phyloP scores from a whole-genome alignment of 1,139 yeast genomes.

The Saccharomyces hybrid region DNA sequence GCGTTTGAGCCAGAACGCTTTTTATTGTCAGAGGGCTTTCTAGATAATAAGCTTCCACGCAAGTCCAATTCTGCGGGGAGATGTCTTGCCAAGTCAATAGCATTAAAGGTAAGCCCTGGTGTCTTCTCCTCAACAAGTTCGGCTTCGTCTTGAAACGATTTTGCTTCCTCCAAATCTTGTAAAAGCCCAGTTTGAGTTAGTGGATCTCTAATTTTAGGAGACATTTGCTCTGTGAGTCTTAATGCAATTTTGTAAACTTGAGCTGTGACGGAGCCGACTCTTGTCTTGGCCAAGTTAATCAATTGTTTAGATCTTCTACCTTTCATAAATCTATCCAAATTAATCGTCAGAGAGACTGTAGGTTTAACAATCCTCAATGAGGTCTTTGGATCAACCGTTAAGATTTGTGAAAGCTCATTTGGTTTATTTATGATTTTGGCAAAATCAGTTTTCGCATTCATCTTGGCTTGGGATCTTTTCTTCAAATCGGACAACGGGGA shows the following conservation, averaged over 20 bases:
- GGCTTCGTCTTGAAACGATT: conserved; percentile 32
- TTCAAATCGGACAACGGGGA: conserved; percentile 55
- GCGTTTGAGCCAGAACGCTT: conserved; percentile 19
- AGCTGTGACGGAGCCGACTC: conserved; percentile 66
- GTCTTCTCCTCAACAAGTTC: conserved; percentile 31
- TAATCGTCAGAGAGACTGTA: conserved; percentile 51
- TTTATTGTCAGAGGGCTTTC: conserved; percentile 18
- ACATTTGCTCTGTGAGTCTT: conserved; percentile 47
- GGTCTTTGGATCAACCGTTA: conserved; percentile 34
- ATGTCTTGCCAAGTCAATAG: conserved; percentile 45
- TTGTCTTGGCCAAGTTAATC: conserved; percentile 52
- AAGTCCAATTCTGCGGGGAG: conserved; percentile 40
- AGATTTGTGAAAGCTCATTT: conserved; percentile 35
- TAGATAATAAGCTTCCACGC: conserved; percentile 41
- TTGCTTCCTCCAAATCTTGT: conserved; percentile 37
- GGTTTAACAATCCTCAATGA: conserved; percentile 39
- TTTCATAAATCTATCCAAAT: conserved; percentile 61
- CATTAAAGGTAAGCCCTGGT: conserved; percentile 37
- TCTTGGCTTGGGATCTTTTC: conserved; percentile 57
- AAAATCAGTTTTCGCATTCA: conserved; percentile 41
- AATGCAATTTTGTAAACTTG: conserved; percentile 57
- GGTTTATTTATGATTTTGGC: conserved; percentile 17
- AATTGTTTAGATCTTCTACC: conserved; percentile 59
- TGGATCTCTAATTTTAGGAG: conserved; percentile 39
- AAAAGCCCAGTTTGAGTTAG: conserved; percentile 33